These are phyloP conservation scores for Pseudocercospora pini-densiflorae DNA, from an alignment of 2,329 filamentous ascomycete genomes.

Conservation along the genomic window DNA sequence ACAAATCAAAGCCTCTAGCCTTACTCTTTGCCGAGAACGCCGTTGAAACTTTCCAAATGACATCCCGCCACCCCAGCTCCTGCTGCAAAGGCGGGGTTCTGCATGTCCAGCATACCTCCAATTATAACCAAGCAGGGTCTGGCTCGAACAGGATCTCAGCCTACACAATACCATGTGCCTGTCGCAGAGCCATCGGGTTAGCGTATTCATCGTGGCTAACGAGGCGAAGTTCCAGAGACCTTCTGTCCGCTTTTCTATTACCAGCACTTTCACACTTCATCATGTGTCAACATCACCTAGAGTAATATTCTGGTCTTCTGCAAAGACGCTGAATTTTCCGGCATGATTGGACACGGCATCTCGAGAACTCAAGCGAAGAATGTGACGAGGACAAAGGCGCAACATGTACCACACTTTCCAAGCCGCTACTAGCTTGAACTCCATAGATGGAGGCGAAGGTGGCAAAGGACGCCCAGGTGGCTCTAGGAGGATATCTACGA, in stretches of 20 bases:
- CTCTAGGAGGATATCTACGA: constrained; percentile 53
- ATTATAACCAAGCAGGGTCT: constrained; percentile 10
- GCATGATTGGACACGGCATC: not conserved
- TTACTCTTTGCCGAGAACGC: not conserved
- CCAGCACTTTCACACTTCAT: not conserved
- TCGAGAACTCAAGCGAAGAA: not conserved
- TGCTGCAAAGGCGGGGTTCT: constrained; percentile 12
- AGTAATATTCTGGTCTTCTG: not conserved
- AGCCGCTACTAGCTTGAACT: constrained; percentile 37
- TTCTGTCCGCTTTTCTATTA: not conserved
- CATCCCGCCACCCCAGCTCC: not conserved
- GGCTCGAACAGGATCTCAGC: constrained; percentile 5
- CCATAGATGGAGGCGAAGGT: constrained; percentile 40
- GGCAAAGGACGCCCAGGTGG: constrained; percentile 44
- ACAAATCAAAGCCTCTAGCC: not conserved
- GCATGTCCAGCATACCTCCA: constrained; percentile 1
- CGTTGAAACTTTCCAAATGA: not conserved
- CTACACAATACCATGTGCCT: constrained; percentile 5
- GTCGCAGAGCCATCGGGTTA: not conserved
- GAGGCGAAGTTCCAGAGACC: not conserved
- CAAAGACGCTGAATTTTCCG: not conserved
- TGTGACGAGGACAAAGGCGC: not conserved
- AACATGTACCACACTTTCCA: constrained; percentile 54
- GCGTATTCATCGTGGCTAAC: not conserved
- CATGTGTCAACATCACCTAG: not conserved